Evolutionary conservation across 2,329 filamentous ascomycete genomes (phyloP), one percentile per base, ranked within the genome.

Genomic region (Sphaerulina vaccinii): DNA sequence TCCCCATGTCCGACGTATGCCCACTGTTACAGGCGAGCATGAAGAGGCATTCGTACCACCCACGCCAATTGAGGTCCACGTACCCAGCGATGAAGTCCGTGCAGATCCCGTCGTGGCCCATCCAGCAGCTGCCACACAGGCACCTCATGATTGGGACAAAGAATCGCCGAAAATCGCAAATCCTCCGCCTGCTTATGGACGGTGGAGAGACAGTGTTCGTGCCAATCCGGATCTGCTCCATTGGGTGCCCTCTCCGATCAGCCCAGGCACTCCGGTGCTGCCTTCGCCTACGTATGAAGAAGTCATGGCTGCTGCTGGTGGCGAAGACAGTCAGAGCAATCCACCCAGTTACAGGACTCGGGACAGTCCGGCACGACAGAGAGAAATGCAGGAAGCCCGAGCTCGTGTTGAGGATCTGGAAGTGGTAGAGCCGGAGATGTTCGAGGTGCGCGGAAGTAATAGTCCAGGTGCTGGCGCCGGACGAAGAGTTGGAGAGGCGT

Each of bases 151-250:
- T 18, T 64, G 56, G 53, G 61, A 64, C 35, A 63, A 66, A 35
- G 51, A 60, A 10, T 29, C 58, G 22, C 32, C 51, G 2, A 45
- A 40, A 8, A 45, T 65, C 3, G 49, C 56, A 68, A 49, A 67
- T 16, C 82, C 84, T 7, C 90, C 91, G 3, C 90, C 91, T 0
- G 89, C 89, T 2, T 96, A 96, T 66, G 90, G 90, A 0, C 73
- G 90, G 1, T 95, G 89, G 88, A 79, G 89, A 46, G 84, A 85
- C 68, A 92, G 86, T 64, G 88, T 93, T 81, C 79, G 88, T 41
- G 86, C 90, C 24, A 87, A 95, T 63, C 90, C 90, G 1, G 82
- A 92, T 64, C 76, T 89, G 11, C 76, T 95, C 21, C 90, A 87
- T 67, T 95, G 89, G 89, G 49, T 59, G 3, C 59, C 61, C 1